Conservation (phyloP, 2,329 filamentous ascomycete genomes). For the Colletotrichum euphorbiae region DNA sequence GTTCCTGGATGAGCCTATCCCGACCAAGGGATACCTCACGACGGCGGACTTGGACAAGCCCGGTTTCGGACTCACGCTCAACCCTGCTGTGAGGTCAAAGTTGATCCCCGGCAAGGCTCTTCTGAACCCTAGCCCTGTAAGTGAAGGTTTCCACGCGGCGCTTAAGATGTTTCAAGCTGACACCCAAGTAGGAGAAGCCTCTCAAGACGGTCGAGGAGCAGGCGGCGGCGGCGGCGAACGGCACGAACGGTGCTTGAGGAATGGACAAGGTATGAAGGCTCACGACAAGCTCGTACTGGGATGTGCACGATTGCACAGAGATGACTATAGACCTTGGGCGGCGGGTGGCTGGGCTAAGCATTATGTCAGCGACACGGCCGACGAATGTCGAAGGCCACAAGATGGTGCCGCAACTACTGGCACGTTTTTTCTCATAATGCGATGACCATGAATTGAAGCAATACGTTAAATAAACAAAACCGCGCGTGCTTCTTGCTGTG, state of each 20-base stretch:
- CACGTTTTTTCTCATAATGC: background rate
- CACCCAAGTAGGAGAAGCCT: constrained; percentile 16
- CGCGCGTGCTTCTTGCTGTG: no score
- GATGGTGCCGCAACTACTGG: background rate
- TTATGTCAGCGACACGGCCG: background rate
- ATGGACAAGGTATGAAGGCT: constrained; percentile 47
- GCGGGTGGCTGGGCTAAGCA: background rate
- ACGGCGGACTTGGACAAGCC: constrained; percentile 86
- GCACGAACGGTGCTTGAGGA: constrained; percentile 44
- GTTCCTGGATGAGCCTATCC: constrained; percentile 91
- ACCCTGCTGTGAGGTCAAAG: constrained; percentile 76
- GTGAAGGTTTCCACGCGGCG: background rate
- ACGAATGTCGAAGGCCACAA: background rate
- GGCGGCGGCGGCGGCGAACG: constrained; percentile 40
- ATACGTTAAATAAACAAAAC: no score
- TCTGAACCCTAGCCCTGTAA: constrained; percentile 68
- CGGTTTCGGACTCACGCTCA: constrained; percentile 89
- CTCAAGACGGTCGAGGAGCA: constrained; percentile 36
- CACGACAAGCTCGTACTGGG: constrained; percentile 40
- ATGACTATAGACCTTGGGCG: constrained; percentile 2
- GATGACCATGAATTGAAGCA: background rate
- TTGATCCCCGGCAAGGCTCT: constrained; percentile 81
- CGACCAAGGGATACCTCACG: constrained; percentile 83
- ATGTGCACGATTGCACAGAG: background rate
- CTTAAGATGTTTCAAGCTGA: background rate